These are phyloP conservation scores for Phytophthora kernoviae DNA, from an alignment of 352 stramenopile species.

Conservation along the genomic window DNA sequence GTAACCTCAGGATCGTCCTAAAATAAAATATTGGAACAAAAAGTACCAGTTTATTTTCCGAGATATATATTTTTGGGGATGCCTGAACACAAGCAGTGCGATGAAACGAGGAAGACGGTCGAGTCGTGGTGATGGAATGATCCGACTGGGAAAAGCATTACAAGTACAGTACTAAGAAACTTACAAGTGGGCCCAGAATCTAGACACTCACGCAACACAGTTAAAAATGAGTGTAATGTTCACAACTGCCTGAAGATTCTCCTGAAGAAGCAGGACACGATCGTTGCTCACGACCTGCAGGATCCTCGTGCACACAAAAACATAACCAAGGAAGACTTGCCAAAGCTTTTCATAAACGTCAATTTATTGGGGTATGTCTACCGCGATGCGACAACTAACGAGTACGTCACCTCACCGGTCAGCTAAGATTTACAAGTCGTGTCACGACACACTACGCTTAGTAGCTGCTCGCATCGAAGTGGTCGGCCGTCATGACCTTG, in stretches of 20 bases:
- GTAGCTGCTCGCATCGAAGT: slow-evolving; percentile 15
- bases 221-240: too few species aligned
- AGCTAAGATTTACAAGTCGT: slow-evolving; percentile 2
- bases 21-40: slow-evolving; percentile 9
- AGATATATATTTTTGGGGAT: slow-evolving; percentile 13
- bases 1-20: not conserved
- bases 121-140: not conserved
- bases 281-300: too few species aligned
- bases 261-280: too few species aligned
- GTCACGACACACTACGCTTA: slow-evolving; percentile 1
- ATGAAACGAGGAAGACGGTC: not conserved
- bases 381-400: not conserved
- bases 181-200: not conserved
- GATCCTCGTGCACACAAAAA: not conserved
- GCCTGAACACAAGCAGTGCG: not conserved
- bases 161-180: too few species aligned
- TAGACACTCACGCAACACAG: not conserved
- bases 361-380: slow-evolving; percentile 1
- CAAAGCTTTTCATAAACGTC: not conserved
- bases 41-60: slow-evolving; percentile 10
- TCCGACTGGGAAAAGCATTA: too few species aligned
- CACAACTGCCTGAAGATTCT: too few species aligned
- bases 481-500: slow-evolving; percentile 22
- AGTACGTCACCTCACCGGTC: slow-evolving; percentile 1
- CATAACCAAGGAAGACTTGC: not conserved